Percentiles rank a stretch among this genome's conserved stretches.
These are phyloP conservation scores for Boletus tomentosulus DNA, from an alignment of 768 basidiomycete species.

Conservation along the genomic window DNA sequence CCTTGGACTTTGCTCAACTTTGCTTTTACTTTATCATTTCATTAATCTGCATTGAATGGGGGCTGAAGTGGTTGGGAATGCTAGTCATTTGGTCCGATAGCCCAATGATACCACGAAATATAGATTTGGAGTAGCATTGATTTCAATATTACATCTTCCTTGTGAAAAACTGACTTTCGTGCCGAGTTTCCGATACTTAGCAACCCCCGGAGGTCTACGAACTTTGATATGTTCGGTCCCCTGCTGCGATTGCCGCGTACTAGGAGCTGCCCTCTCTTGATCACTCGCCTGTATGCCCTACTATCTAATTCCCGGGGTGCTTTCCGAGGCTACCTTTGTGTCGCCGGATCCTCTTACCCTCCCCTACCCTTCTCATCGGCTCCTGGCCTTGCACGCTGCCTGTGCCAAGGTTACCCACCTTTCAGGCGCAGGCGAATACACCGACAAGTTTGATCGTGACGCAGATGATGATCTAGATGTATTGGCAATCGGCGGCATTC, in stretches of 20 bases:
- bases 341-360: constrained; percentile 20
- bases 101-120: neutral
- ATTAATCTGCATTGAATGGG: constrained; percentile 11
- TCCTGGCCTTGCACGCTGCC: constrained; percentile 37
- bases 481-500: neutral
- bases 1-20: neutral
- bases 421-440: constrained; percentile 36
- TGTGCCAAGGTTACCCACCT: constrained; percentile 38
- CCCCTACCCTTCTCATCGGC: constrained; percentile 30
- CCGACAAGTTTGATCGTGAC: constrained; percentile 28
- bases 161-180: no score
- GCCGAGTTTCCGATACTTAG: no score
- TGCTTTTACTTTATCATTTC: neutral
- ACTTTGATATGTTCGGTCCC: no score
- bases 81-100: neutral
- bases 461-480: constrained; percentile 10
- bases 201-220: no score
- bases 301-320: neutral
- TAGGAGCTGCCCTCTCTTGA: no score
- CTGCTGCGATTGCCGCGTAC: no score
- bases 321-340: constrained; percentile 25
- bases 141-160: no score
- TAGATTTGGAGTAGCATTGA: neutral
- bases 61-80: neutral
- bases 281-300: no score